These are phyloP conservation scores for Blastosporella zonata DNA, from an alignment of 1,284 basidiomycete genomes.

Conservation along the genomic window DNA sequence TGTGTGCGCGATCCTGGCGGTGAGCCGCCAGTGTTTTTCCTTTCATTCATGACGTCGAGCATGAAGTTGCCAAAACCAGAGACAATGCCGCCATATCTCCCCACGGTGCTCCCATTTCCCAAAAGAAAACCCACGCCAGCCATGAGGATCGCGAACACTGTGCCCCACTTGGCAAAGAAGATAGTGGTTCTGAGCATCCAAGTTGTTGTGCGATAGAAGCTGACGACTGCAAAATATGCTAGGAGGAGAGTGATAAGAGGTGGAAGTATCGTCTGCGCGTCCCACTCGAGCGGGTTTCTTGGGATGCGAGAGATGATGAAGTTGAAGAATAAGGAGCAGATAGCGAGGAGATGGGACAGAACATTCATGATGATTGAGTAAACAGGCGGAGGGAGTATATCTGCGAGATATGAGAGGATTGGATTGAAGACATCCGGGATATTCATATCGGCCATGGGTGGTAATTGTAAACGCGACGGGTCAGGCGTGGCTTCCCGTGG, in stretches of 20 bases:
- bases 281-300: conserved; percentile 57
- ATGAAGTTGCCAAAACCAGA: conserved; percentile 41
- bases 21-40: conserved; percentile 27
- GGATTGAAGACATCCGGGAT: conserved; percentile 46
- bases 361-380: conserved; percentile 50
- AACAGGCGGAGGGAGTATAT: conserved; percentile 52
- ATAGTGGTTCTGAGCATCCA: conserved; percentile 67
- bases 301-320: conserved; percentile 46
- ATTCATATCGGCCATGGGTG: conserved; percentile 23
- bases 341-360: conserved; percentile 50
- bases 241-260: conserved; percentile 69
- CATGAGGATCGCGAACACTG: conserved; percentile 49
- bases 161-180: conserved; percentile 75
- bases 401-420: conserved; percentile 51
- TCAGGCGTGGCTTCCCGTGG: not conserved
- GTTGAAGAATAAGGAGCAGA: conserved; percentile 46
- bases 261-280: conserved; percentile 63
- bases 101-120: conserved; percentile 35
- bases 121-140: conserved; percentile 52
- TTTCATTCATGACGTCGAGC: conserved; percentile 43
- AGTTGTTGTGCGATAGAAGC: conserved; percentile 69
- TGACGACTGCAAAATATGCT: conserved; percentile 70
- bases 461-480: not conserved
- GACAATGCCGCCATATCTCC: conserved; percentile 32
- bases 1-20: conserved; percentile 23